phyloP scores from a whole-genome alignment of 2,329 filamentous ascomycete species.

The Claviceps maximensis region DNA sequence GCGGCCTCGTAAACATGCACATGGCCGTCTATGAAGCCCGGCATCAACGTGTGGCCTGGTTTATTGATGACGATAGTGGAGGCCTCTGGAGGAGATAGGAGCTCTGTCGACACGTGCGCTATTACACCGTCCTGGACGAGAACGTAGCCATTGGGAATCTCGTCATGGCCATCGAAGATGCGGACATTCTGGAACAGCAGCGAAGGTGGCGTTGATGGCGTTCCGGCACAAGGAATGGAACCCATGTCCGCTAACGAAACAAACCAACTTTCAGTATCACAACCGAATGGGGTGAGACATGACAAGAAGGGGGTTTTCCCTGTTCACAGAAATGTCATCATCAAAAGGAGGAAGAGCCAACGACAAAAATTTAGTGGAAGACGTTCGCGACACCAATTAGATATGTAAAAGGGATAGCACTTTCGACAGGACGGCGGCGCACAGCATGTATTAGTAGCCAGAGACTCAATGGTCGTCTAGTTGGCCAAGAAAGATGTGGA shows the following conservation, averaged over 20 bases:
- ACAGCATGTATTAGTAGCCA: neutral
- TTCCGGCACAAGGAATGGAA: neutral
- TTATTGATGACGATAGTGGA: slow-evolving; percentile 21
- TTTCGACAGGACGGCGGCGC: neutral
- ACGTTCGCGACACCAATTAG: neutral
- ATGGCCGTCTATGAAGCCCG: slow-evolving; percentile 37
- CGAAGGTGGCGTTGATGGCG: slow-evolving; percentile 2
- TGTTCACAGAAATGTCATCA: neutral
- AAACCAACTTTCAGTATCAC: neutral
- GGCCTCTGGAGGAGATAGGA: slow-evolving; percentile 8
- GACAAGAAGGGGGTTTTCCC: neutral
- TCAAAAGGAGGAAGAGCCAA: neutral
- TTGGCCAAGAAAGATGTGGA: neutral
- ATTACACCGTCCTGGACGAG: slow-evolving; percentile 29
- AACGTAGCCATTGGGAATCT: slow-evolving; percentile 26
- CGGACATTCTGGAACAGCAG: slow-evolving; percentile 18
- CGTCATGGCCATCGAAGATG: slow-evolving; percentile 31
- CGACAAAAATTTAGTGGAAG: neutral
- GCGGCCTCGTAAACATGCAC: slow-evolving; percentile 31
- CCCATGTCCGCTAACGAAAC: slow-evolving; percentile 1
- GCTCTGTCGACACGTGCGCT: slow-evolving; percentile 10
- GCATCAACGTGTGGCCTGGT: slow-evolving; percentile 32
- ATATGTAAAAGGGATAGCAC: neutral
- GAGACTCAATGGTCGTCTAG: neutral
- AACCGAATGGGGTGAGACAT: neutral